Percentiles rank a stretch among this genome's conserved stretches.
phyloP scores from a whole-genome alignment of 2,329 filamentous ascomycete species.

The Calonectria crousiana region DNA sequence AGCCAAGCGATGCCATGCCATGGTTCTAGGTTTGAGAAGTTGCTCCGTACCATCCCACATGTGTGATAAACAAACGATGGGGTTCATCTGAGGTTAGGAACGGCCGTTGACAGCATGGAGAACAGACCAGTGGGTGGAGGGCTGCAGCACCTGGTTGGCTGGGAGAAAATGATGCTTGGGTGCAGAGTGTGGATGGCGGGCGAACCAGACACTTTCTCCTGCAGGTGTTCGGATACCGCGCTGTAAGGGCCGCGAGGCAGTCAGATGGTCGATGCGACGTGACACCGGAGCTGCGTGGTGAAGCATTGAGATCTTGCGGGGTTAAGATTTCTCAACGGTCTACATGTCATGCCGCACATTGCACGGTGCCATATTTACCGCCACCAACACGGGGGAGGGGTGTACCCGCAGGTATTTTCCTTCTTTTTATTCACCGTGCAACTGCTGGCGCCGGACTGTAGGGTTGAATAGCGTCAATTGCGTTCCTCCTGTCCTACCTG shows the following conservation, averaged over 20 bases:
- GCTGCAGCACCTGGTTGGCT: constrained; percentile 35
- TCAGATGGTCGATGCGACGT: constrained; percentile 38
- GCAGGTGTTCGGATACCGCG: constrained; percentile 21
- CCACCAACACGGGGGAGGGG: constrained; percentile 1
- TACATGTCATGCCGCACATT: constrained; percentile 21
- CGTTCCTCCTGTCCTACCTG: background rate
- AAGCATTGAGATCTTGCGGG: constrained; percentile 34
- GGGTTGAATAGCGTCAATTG: constrained; percentile 6
- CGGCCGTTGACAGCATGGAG: constrained; percentile 32
- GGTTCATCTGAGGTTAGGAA: constrained; percentile 24
- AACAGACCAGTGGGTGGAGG: constrained; percentile 35
- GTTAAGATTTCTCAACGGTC: constrained; percentile 22
- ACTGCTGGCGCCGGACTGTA: background rate
- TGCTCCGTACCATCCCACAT: constrained; percentile 31
- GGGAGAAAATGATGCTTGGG: constrained; percentile 8
- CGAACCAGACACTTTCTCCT: background rate
- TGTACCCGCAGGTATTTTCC: background rate
- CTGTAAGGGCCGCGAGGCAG: constrained; percentile 3
- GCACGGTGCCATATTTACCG: constrained; percentile 14
- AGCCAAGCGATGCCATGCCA: constrained; percentile 1
- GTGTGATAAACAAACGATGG: constrained; percentile 34
- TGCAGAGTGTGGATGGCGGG: constrained; percentile 11
- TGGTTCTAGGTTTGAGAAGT: constrained; percentile 19
- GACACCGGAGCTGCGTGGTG: constrained; percentile 28
- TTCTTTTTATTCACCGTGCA: background rate